These are phyloP conservation scores for Fusarium devonianum DNA, from an alignment of 2,329 filamentous ascomycete species.

Conservation along the genomic window DNA sequence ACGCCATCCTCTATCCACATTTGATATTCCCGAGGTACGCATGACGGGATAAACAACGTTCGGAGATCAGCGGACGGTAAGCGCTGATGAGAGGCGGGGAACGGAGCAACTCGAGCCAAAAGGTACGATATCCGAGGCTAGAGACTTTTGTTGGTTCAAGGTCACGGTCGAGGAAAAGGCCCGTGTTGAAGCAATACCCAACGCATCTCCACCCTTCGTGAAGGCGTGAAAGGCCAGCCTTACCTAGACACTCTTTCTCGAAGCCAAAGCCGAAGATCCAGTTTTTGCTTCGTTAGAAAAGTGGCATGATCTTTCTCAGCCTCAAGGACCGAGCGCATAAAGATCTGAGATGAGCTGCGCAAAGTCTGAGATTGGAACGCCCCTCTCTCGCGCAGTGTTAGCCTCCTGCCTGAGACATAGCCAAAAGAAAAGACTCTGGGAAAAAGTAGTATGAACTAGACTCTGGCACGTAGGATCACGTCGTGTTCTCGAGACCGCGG, in stretches of 20 bases:
- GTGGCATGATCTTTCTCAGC: conserved; percentile 16
- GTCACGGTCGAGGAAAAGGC: conserved; percentile 11
- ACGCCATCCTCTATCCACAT: conserved; percentile 3
- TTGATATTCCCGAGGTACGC: background rate
- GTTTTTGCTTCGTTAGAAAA: background rate
- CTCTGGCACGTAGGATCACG: too few relatives aligned
- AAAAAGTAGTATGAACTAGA: too few relatives aligned
- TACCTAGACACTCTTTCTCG: conserved; percentile 19
- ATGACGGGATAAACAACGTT: conserved; percentile 6
- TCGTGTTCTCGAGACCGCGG: background rate
- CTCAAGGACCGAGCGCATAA: conserved; percentile 12
- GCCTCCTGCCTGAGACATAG: background rate
- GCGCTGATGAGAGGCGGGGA: background rate
- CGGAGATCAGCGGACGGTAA: conserved; percentile 17
- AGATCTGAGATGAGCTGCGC: conserved; percentile 15
- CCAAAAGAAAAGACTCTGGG: too few relatives aligned
- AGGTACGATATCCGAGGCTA: conserved; percentile 4
- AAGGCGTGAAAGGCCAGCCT: conserved; percentile 1
- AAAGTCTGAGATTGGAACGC: conserved; percentile 3
- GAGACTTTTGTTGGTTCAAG: conserved; percentile 8
- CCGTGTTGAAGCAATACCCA: conserved; percentile 19
- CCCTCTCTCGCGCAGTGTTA: background rate
- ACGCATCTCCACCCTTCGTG: conserved; percentile 15
- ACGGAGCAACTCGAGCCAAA: conserved; percentile 9
- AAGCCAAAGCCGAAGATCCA: conserved; percentile 13